phyloP scores from a whole-genome alignment of 352 stramenopile genomes.

The Phytopythium cucurbitacearum region DNA sequence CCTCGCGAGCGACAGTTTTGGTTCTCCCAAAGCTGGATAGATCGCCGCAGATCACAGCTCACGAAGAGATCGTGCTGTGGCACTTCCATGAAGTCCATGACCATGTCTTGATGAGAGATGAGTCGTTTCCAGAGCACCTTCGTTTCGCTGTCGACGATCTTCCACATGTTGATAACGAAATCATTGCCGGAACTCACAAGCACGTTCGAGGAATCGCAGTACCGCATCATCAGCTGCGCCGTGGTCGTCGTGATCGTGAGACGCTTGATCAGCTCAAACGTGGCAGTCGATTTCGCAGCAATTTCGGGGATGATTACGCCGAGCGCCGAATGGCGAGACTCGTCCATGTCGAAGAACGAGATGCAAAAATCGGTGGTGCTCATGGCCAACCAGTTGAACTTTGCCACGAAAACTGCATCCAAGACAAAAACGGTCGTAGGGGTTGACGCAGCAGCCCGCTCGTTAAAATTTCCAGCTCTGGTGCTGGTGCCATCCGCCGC shows the following conservation, averaged over 20 bases:
- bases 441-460: not conserved
- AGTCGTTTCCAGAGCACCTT: slow-evolving; percentile 60
- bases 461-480: no score
- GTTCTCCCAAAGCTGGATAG: slow-evolving; percentile 79
- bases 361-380: slow-evolving; percentile 78
- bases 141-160: slow-evolving; percentile 44
- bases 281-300: slow-evolving; percentile 6
- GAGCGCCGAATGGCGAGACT: slow-evolving; percentile 22
- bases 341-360: slow-evolving; percentile 76
- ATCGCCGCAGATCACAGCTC: slow-evolving; percentile 69
- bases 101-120: slow-evolving; percentile 42
- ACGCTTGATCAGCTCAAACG: slow-evolving; percentile 36
- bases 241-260: slow-evolving; percentile 62
- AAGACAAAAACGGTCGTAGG: slow-evolving; percentile 48
- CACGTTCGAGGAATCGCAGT: slow-evolving; percentile 45
- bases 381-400: slow-evolving; percentile 55
- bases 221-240: slow-evolving; percentile 57
- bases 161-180: slow-evolving; percentile 69
- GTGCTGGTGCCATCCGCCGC: no score
- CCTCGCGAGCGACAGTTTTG: slow-evolving; percentile 61
- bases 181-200: slow-evolving; percentile 67
- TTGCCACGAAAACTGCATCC: slow-evolving; percentile 59
- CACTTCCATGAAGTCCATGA: slow-evolving; percentile 71
- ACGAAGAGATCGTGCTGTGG: slow-evolving; percentile 69
- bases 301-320: slow-evolving; percentile 6